Evolutionary conservation across 768 basidiomycete genomes (phyloP), one percentile per base, ranked within the genome.

Genomic region (Piloderma croceum): DNA sequence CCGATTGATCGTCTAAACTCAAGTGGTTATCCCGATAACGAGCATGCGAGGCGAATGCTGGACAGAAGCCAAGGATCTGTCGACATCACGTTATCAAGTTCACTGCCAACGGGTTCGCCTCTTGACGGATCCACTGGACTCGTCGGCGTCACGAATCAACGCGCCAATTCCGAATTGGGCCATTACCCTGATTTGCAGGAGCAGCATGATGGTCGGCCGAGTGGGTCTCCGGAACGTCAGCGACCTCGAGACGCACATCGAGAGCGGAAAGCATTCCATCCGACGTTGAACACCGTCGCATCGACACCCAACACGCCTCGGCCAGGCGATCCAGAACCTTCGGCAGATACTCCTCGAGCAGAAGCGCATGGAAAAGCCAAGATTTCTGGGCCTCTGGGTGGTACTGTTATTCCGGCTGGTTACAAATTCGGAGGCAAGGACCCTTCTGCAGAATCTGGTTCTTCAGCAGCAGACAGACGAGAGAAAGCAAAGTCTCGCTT

Each of bases 401-500:
- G 89, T 6, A 77, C 78, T 11, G 87, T 83, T 31, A 86, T 94
- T 25, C 91, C 91, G 4, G 75, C 78, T 24, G 90, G 90, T 1
- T 90, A 83, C 72, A 93, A 92, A 63, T 97, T 93, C 55, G 90
- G 86, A 9, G 68, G 75, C 34, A 91, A 90, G 62, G 87, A 84
- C 27, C 60, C 73, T 34, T 57, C 71, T 12, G 56, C 64, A 15
- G 70, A 73, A 29, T 50, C 66, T 25, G 56, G 67, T 34, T 42
- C 58, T 17, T 51, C 58, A 11, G 58, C 54, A 31, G 79, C 57
- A 44, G 90, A 93, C 45, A 74, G 93, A 58, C 76, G 90, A 42
- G 85, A 90, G 57, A 97, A 93, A 67, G 84, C 87, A 17, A 93
- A 93, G 66, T 91, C 89, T 44, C 77, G 89, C 35, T 96, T 98